Evolutionary conservation across 768 basidiomycete species (phyloP), one percentile per base, ranked within the genome.

Genomic region (Tubosaeta sp.): DNA sequence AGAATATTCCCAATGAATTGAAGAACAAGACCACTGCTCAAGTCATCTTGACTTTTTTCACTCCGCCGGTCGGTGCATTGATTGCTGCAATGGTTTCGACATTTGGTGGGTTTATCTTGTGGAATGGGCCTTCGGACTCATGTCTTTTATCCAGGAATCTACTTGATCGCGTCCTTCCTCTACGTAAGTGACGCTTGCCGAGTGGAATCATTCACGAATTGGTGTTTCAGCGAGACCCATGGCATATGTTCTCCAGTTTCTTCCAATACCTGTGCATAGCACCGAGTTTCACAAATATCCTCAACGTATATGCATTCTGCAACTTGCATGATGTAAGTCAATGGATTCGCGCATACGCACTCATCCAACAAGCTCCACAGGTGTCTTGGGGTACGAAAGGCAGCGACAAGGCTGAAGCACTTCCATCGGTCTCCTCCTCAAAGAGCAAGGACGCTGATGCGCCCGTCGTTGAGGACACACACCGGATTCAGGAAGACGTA

Each of bases 211-310:
- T 48, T 13, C 19, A 14, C 42, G 51, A 46, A 64, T 22, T 30
- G 47, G 22, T 19, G n/a, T 44, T 53, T 27, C 54, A 93, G 88
- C 84, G 90, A 55, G 94, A 97, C 70, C 94, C 94, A 5, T 97
- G 94, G 94, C 94, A 97, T 70, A 87, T 98, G 84, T 85, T 94
- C 70, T 90, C 90, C 22, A 93, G 90, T 59, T 93, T 96, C 78
- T 73, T 86, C 59, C 94, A 94, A 66, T 95, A 94, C 65, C 73
- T 95, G 44, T 85, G 84, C 61, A 69, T 98, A 51, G 95, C 95
- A 11, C 90, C 91, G 1, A 90, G 87, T 59, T 95, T 95, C 73
- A 94, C 87, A 31, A 97, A 96, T 66, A 86, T 98, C 40, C 79
- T 95, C 60, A 95, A 95, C 70, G 90, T 94, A 32, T 97, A 97